phyloP scores from a whole-genome alignment of 228 moss, liverwort and hornwort genomes.

The Sphagnum fallax region DNA sequence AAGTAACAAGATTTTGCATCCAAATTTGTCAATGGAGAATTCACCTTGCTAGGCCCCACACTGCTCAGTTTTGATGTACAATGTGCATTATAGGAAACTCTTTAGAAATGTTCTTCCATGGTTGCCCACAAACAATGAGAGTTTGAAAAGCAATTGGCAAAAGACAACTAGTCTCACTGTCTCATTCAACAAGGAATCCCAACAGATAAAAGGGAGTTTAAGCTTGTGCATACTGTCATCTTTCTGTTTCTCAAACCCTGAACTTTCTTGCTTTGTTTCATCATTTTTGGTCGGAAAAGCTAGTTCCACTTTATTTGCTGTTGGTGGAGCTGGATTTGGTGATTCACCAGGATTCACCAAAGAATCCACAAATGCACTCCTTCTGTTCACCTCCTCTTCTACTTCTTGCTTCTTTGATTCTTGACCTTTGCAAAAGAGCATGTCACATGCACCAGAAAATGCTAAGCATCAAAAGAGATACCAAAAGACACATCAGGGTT shows the following conservation, averaged over 20 bases:
- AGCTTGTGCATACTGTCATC: slow-evolving; percentile 37
- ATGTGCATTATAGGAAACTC: not conserved
- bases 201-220: not conserved
- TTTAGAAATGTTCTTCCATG: not conserved
- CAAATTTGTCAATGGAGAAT: no score
- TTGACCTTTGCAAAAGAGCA: slow-evolving; percentile 41
- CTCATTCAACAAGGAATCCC: not conserved
- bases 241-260: slow-evolving; percentile 24
- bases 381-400: slow-evolving; percentile 65
- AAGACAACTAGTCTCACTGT: not conserved
- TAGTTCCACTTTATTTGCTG: slow-evolving; percentile 14
- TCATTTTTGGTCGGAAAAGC: slow-evolving; percentile 7
- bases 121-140: no score
- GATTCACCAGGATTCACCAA: slow-evolving; percentile 64
- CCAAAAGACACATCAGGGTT: not conserved
- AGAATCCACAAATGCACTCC: slow-evolving; percentile 88
- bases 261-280: slow-evolving; percentile 11
- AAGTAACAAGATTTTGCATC: not conserved
- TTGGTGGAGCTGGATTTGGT: slow-evolving; percentile 19
- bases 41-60: no score
- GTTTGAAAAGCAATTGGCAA: no score
- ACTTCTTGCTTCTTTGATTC: slow-evolving; percentile 59
- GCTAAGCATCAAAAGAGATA: no score
- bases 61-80: not conserved
- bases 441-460: no score